phyloP scores from a whole-genome alignment of 768 basidiomycete species.

The Fistulinella prunicolor region DNA sequence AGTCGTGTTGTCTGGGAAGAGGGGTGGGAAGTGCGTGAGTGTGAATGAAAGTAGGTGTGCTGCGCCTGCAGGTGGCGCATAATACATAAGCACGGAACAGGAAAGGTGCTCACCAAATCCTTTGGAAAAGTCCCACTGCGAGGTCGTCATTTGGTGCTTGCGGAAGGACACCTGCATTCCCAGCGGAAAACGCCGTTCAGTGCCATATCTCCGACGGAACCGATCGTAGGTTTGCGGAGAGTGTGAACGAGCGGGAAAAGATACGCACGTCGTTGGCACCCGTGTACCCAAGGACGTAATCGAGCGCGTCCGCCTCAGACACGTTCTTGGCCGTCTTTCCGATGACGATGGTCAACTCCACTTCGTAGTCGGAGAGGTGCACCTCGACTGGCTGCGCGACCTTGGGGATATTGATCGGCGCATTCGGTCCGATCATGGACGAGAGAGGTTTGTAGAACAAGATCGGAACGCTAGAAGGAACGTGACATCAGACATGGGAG shows the following conservation, averaged over 20 bases:
- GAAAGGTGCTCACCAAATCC: conserved; percentile 58
- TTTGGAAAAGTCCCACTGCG: conserved; percentile 89
- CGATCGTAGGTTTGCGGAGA: not conserved
- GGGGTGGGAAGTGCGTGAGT: too few relatives aligned
- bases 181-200: not conserved
- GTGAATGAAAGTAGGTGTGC: not conserved
- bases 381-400: conserved; percentile 67
- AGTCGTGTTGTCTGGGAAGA: conserved; percentile 34
- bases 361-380: conserved; percentile 80
- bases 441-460: conserved; percentile 78
- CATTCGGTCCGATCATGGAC: conserved; percentile 67
- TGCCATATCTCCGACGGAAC: not conserved
- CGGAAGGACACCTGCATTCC: conserved; percentile 63
- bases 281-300: conserved; percentile 84
- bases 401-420: conserved; percentile 61
- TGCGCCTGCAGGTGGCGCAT: not conserved
- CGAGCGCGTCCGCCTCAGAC: conserved; percentile 72
- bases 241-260: too few relatives aligned
- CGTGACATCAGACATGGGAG: not conserved
- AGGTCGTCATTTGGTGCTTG: conserved; percentile 72
- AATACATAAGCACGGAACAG: too few relatives aligned
- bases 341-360: conserved; percentile 78
- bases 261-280: conserved; percentile 68
- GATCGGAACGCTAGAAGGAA: conserved; percentile 52
- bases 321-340: conserved; percentile 81